Conservation (phyloP, 1,284 basidiomycete species). For the Irpex rosettiformis region DNA sequence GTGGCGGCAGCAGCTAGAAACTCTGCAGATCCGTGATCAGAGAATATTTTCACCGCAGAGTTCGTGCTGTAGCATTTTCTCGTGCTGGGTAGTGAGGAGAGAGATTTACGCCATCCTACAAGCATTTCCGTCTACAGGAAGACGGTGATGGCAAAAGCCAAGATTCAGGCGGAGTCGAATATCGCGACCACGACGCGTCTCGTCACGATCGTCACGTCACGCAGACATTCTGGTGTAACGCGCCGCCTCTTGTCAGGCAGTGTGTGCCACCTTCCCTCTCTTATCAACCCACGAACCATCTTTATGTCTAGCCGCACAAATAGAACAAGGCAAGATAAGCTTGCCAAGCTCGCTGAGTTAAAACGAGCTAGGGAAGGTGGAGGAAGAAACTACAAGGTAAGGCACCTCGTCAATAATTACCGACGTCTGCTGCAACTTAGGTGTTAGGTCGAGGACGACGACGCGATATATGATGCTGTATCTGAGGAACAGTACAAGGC, state of each 20-base stretch:
- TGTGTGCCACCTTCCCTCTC: no score
- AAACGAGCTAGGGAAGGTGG: conserved; percentile 49
- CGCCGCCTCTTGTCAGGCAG: no score
- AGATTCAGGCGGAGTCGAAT: neutral
- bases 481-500: conserved; percentile 88
- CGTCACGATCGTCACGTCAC: neutral
- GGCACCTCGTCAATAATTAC: conserved; percentile 20
- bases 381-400: conserved; percentile 10
- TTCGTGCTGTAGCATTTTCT: neutral
- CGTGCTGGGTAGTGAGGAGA: neutral
- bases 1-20: conserved; percentile 43
- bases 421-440: conserved; percentile 29
- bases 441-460: conserved; percentile 57
- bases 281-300: neutral
- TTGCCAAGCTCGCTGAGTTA: conserved; percentile 46
- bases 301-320: conserved; percentile 6
- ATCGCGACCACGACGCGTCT: neutral
- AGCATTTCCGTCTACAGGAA: neutral
- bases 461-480: conserved; percentile 88
- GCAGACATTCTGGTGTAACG: no score
- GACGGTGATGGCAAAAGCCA: neutral
- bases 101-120: neutral
- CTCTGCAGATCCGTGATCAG: conserved; percentile 35
- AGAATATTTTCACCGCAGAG: conserved; percentile 24
- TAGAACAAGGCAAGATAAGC: conserved; percentile 19